Evolutionary conservation across 1,284 basidiomycete genomes (phyloP).

Genomic region (Bondarzewia mesenterica): DNA sequence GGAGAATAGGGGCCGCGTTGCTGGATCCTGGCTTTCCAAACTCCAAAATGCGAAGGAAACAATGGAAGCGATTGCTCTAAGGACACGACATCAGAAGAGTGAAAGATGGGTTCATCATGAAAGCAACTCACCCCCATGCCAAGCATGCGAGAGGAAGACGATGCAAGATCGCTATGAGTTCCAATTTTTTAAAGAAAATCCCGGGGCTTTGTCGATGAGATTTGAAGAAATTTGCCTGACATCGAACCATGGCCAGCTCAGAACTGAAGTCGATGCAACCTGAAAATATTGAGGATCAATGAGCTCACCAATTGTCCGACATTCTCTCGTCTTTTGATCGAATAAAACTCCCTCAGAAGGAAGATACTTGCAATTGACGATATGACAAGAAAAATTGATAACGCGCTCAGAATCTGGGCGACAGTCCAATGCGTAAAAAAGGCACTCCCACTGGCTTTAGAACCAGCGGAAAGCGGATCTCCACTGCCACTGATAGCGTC

Average conservation of each 20-base stretch:
- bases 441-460: not conserved
- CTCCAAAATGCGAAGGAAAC: slow-evolving; percentile 1
- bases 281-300: not conserved
- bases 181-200: not conserved
- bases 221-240: not conserved
- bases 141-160: slow-evolving; percentile 1
- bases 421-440: not conserved
- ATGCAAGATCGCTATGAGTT: not conserved
- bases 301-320: not conserved
- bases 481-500: not conserved
- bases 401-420: not conserved
- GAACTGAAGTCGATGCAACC: not conserved
- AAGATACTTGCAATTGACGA: not conserved
- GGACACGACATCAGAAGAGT: too few species aligned
- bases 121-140: not conserved
- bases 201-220: not conserved
- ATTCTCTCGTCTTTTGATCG: not conserved
- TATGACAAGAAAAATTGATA: not conserved
- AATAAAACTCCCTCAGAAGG: not conserved
- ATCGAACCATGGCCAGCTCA: not conserved
- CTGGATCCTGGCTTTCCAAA: not conserved
- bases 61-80: too few species aligned
- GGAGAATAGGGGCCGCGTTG: not conserved
- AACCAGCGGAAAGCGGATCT: not conserved
- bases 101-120: too few species aligned